A percentile compares a stretch with the other conserved stretches of the same genome.
These are phyloP conservation scores for Salix brachista DNA, from an alignment of 345 rosid species.

Conservation along the genomic window DNA sequence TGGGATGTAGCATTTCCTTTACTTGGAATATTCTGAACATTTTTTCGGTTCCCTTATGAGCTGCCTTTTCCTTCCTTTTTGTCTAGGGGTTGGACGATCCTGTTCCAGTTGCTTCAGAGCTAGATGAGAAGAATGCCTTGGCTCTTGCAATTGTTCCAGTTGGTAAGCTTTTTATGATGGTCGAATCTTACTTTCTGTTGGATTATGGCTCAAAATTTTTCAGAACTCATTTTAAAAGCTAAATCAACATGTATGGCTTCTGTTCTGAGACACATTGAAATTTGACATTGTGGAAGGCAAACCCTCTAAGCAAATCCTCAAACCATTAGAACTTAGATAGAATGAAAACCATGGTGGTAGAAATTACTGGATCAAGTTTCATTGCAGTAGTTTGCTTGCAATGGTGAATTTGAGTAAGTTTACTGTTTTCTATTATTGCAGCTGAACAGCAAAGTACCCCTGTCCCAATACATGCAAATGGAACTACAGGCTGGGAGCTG, in stretches of 20 bases:
- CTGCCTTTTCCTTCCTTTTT: slow-evolving; percentile 12
- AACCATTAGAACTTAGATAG: not conserved
- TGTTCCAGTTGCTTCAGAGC: slow-evolving; percentile 57
- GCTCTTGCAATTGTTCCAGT: slow-evolving; percentile 92
- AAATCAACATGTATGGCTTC: not conserved
- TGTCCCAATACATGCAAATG: slow-evolving; percentile 42
- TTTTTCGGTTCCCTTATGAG: slow-evolving; percentile 1
- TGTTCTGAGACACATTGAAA: slow-evolving; percentile 1
- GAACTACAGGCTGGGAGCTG: slow-evolving; percentile 80
- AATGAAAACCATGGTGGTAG: not conserved
- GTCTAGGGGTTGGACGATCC: slow-evolving; percentile 73
- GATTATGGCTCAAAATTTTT: not conserved
- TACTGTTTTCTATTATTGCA: slow-evolving; percentile 32
- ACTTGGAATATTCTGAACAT: not conserved
- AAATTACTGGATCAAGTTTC: not conserved
- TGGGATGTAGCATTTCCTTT: not conserved
- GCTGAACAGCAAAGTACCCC: slow-evolving; percentile 55
- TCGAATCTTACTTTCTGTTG: not conserved
- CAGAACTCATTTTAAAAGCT: not conserved
- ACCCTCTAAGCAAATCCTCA: not conserved
- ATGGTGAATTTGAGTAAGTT: not conserved
- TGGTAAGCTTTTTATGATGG: slow-evolving; percentile 42
- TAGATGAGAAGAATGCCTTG: slow-evolving; percentile 79
- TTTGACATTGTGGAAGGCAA: not conserved
- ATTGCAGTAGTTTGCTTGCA: not conserved